Evolutionary conservation across 2,329 filamentous ascomycete genomes (phyloP), one percentile per base, ranked within the genome.

Genomic region (Passalora sequoiae): DNA sequence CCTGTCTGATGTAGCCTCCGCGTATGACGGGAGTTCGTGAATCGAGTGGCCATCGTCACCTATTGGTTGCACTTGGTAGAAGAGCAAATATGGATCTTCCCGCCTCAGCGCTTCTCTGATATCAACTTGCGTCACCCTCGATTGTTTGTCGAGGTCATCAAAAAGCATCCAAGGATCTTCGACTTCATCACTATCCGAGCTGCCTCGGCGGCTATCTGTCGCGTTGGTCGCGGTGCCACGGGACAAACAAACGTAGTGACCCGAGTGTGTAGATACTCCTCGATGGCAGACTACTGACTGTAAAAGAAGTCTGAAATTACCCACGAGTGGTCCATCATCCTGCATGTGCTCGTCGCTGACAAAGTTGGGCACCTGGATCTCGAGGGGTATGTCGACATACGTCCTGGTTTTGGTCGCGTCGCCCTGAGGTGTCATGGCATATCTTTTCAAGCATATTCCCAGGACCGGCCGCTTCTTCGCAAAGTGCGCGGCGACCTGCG

Each of bases 251-350:
- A 97, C 78, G 60, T 98, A 98, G 62, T 98, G 92, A 0, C 92
- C 92, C 10, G 86, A 89, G 58, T 94, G 80, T 9, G 94, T 74
- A 0, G 87, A 89, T 24, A 83, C 80, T 6, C 92, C 92, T 24
- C 89, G 80, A 65, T 98, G 92, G 59, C 92, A 97, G 13, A 98
- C 84, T 2, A 94, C 82, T 0, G 89, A 91, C 64, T 96, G 89
- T 38, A 98, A 69, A 2, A 89, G 84, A 8, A 97, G 77, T 63
- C 96, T 94, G 70, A 96, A 97, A 51, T 94, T 91, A n/a, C 84
- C 82, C 58, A 83, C 85, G 2, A 94, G 65, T 0, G 78, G 78
- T 0, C 80, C 82, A 51, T 79, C 78, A 31, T 82, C 75, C 28
- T 81, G 66, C 67, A 81, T 77, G 15, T 80, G 76, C 35, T 91